A percentile compares a stretch with the other conserved stretches of the same genome.
These are phyloP conservation scores for Calonectria naviculata DNA, from an alignment of 2,329 filamentous ascomycete genomes.

Conservation along the genomic window DNA sequence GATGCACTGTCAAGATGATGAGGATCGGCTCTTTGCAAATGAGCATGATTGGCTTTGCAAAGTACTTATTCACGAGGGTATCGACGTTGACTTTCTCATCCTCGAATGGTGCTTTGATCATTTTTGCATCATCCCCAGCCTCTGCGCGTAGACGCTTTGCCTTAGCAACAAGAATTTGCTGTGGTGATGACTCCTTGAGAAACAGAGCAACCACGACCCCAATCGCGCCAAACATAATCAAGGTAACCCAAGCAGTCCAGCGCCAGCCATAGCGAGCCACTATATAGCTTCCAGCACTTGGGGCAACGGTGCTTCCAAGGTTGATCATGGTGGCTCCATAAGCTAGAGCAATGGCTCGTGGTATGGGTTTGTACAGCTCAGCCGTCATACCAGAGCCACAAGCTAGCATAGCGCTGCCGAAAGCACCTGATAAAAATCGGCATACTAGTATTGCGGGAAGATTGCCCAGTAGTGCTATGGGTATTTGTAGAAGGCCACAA, in stretches of 20 bases:
- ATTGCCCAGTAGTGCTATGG: not conserved
- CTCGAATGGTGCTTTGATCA: not conserved
- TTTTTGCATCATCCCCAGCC: not conserved
- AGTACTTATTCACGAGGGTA: constrained; percentile 4
- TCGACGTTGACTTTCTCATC: not conserved
- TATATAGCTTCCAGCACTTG: not conserved
- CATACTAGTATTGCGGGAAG: not conserved
- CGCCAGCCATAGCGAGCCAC: constrained; percentile 7
- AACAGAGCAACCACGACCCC: not conserved
- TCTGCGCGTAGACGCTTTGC: not conserved
- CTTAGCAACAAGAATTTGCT: not conserved
- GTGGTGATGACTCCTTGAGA: constrained; percentile 2
- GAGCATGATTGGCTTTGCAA: constrained; percentile 5
- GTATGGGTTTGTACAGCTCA: constrained; percentile 1
- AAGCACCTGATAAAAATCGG: not conserved
- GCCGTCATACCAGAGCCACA: constrained; percentile 15
- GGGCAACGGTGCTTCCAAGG: constrained; percentile 4
- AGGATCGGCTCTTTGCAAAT: constrained; percentile 14
- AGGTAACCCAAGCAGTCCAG: constrained; percentile 7
- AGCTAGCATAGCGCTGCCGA: constrained; percentile 10
- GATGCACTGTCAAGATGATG: constrained; percentile 6
- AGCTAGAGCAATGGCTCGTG: not conserved
- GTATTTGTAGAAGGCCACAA: constrained; percentile 9
- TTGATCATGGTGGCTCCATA: constrained; percentile 14
- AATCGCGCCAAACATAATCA: not conserved